Evolutionary conservation across 495 filamentous ascomycete genomes (phyloP).

Genomic region (Lophiostoma macrostomum): DNA sequence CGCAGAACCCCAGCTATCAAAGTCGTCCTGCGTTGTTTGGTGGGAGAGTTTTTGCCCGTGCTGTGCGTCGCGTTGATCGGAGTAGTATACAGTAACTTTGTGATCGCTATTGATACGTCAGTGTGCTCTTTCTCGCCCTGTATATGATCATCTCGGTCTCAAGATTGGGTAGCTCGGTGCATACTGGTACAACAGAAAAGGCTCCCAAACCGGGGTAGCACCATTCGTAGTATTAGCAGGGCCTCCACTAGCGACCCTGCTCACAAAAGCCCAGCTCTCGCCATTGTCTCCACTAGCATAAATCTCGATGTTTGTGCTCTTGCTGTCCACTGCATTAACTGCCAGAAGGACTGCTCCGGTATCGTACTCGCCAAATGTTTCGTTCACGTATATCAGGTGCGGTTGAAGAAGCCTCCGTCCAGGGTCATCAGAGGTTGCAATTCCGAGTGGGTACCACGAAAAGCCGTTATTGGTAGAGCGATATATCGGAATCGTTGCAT

Average conservation of each 20-base stretch:
- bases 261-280: constrained; percentile 61
- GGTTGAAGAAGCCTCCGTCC: constrained; percentile 16
- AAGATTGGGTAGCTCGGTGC: neutral
- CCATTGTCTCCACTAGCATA: constrained; percentile 18
- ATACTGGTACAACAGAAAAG: constrained; percentile 53
- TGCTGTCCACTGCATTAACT: constrained; percentile 22
- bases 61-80: constrained; percentile 60
- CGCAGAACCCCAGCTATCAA: constrained; percentile 52
- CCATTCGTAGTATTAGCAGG: constrained; percentile 58
- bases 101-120: neutral
- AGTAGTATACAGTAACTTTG: constrained; percentile 62
- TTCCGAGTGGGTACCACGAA: constrained; percentile 22
- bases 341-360: constrained; percentile 14
- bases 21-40: constrained; percentile 54
- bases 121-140: constrained; percentile 38
- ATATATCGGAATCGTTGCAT: constrained; percentile 11
- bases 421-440: neutral
- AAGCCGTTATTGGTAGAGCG: constrained; percentile 15
- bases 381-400: constrained; percentile 24
- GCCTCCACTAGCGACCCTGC: constrained; percentile 60
- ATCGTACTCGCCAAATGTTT: constrained; percentile 15
- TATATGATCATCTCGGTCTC: neutral
- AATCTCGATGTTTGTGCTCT: constrained; percentile 24
- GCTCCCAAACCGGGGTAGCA: constrained; percentile 66
- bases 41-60: constrained; percentile 62